These are phyloP conservation scores for Arthroderma sp. DNA, from an alignment of 2,329 filamentous ascomycete species.

Conservation along the genomic window DNA sequence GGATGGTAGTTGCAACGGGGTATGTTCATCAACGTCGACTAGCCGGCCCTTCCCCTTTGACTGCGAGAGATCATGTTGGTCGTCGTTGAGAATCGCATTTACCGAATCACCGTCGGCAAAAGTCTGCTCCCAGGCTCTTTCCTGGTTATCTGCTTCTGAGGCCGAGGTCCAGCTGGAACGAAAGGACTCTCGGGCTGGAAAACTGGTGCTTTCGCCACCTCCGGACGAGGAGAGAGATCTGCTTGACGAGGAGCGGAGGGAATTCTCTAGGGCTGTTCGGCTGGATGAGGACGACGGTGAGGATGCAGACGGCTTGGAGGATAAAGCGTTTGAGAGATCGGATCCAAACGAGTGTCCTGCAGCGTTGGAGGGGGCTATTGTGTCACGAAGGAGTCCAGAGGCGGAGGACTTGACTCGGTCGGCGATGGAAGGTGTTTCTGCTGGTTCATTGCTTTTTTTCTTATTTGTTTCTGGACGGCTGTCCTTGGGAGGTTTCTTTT, in stretches of 20 bases:
- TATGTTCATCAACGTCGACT: not conserved
- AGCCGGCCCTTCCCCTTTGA: slow-evolving; percentile 11
- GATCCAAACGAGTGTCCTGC: slow-evolving; percentile 4
- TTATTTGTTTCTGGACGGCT: too few relatives aligned
- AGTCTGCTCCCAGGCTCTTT: slow-evolving; percentile 11
- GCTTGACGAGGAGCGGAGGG: not conserved
- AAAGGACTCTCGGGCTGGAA: slow-evolving; percentile 12
- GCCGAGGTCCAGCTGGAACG: slow-evolving; percentile 9
- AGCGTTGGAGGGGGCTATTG: slow-evolving; percentile 5
- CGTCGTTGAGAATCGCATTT: not conserved
- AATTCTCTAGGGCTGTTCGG: not conserved
- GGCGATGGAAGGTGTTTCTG: slow-evolving; percentile 3
- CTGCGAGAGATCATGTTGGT: not conserved
- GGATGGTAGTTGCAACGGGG: not conserved
- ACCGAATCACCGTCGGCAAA: slow-evolving; percentile 12
- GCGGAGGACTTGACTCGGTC: slow-evolving; percentile 12
- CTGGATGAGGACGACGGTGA: not conserved
- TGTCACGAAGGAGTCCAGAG: slow-evolving; percentile 9
- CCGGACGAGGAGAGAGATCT: slow-evolving; percentile 1
- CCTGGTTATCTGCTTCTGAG: slow-evolving; percentile 9
- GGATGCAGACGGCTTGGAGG: not conserved
- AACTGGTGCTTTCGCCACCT: slow-evolving; percentile 3
- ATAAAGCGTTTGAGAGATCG: slow-evolving; percentile 2
- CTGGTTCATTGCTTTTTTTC: too few relatives aligned
- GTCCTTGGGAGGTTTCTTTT: too few relatives aligned